Base-by-base conservation (phyloP, 2,329 filamentous ascomycete genomes). In the Fusarium pilosicola region DNA sequence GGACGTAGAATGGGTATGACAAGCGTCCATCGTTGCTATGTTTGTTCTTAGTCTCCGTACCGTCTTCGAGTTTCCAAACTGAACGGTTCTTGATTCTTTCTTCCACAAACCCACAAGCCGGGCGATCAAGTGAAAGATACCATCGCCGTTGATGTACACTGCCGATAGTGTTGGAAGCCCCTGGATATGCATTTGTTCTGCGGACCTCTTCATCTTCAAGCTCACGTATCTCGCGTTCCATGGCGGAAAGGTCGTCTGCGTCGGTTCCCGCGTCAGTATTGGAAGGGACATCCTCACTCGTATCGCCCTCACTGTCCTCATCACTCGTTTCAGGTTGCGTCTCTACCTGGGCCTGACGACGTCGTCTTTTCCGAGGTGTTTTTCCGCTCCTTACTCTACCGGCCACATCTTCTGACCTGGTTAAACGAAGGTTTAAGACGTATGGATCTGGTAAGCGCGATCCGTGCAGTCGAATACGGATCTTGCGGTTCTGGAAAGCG, bases 141-240 rank as follows among this genome's bases (percentile, higher is more conserved):
- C 91, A 94, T 46, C 85, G 84, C 10, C 91, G 86, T 79, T 93
- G 91, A 74, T 93, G 88, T 8, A 93, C 83, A 42, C 91, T 93
- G 11, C 88, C 89, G 45, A 94, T 90, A 6, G 85, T 88, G 75
- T 94, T 94, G 3, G 76, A 84, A 0, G 92, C 90, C 10, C 92
- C 91, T 0, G 87, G 82, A 75, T 94, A 94, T 9, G 91, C 90
- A 74, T 94, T 94, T 11, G 86, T 89, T 5, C 79, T 79, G 13
- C 89, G 87, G 30, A 92, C 87, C 34, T 87, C 81, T 44, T 87
- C 85, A 66, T 90, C 86, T 63, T 88, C 84, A 14, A 85, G 77
- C 74, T 88, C 84, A 10, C 80, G 81, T 32, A 85, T 74, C 76
- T 86, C 84, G 41, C 79, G 78, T 58, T 85, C 83, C 72, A 83